These are phyloP conservation scores for Phoma sp. DNA, from an alignment of 2,329 filamentous ascomycete genomes.

Conservation along the genomic window DNA sequence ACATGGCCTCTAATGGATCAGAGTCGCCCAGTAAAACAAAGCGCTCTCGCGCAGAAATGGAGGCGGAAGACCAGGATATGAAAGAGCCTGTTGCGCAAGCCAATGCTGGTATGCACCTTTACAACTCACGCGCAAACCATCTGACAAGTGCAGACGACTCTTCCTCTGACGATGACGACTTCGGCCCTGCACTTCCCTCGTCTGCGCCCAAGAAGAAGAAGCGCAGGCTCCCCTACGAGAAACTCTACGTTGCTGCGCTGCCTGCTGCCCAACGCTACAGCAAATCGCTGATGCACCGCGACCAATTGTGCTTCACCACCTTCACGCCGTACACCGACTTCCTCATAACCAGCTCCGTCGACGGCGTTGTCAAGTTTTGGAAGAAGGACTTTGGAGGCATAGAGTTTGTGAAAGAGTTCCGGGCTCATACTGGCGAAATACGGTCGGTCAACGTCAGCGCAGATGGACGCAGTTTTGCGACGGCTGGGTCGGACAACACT, in stretches of 20 bases:
- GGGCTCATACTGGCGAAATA: conserved; percentile 86
- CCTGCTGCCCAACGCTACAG: conserved; percentile 82
- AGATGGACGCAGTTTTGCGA: conserved; percentile 93
- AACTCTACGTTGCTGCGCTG: conserved; percentile 89
- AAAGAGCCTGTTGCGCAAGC: conserved; percentile 18
- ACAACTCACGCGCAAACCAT: conserved; percentile 13
- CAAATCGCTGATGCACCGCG: conserved; percentile 98
- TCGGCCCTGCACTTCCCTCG: conserved; percentile 88
- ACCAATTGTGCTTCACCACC: conserved; percentile 85
- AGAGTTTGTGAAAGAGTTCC: conserved; percentile 98
- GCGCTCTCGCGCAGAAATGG: conserved; percentile 36
- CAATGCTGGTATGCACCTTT: conserved; percentile 19
- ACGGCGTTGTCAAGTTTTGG: conserved; percentile 99
- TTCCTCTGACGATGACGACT: conserved; percentile 79
- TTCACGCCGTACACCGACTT: conserved; percentile 94
- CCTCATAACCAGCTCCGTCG: conserved; percentile 88
- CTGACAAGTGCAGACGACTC: conserved; percentile 54
- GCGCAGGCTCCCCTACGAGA: conserved; percentile 89
- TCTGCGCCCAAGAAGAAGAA: conserved; percentile 85
- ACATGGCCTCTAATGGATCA: conserved; percentile 23
- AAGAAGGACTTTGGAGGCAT: conserved; percentile 91
- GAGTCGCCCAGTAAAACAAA: conserved; percentile 35
- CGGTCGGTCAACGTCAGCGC: conserved; percentile 82
- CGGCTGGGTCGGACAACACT: conserved; percentile 77
- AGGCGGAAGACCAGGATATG: conserved; percentile 22